Percentiles rank a stretch among this genome's conserved stretches.
These are phyloP conservation scores for Oryza coarctata DNA, from an alignment of 176 grass and related monocot genomes.

Conservation along the genomic window DNA sequence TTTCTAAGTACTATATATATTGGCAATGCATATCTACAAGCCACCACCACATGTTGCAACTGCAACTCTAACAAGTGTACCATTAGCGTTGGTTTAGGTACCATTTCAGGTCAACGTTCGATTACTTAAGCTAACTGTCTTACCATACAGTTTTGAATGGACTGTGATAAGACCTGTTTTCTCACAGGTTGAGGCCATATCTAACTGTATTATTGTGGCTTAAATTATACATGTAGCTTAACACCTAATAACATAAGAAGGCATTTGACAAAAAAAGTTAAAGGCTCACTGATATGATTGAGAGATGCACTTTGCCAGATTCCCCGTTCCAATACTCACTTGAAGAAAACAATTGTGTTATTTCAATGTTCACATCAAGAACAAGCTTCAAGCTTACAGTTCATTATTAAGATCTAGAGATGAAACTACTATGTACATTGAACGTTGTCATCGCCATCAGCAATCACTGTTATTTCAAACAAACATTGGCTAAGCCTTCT, in stretches of 20 bases:
- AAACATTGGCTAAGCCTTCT: slow-evolving; percentile 20
- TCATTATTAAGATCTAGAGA: slow-evolving; percentile 5
- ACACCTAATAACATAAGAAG: neutral
- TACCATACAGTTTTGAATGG: too few relatives aligned
- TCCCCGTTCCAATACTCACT: neutral
- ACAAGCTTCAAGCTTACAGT: neutral
- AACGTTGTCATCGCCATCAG: neutral
- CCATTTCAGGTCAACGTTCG: neutral
- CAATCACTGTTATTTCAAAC: neutral
- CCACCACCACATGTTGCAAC: neutral
- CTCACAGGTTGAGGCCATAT: neutral
- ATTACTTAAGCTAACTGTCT: neutral
- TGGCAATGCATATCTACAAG: neutral
- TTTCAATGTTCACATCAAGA: neutral
- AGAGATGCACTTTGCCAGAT: neutral
- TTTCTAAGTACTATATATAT: neutral
- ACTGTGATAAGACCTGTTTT: neutral
- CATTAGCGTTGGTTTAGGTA: neutral
- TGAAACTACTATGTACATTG: slow-evolving; percentile 16
- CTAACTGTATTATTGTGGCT: too few relatives aligned
- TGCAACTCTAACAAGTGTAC: neutral
- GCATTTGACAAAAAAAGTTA: neutral
- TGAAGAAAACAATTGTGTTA: neutral
- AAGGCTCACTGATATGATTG: neutral
- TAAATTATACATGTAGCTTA: neutral